Percentiles rank a stretch among this genome's conserved stretches.
Conservation (phyloP, 495 filamentous ascomycete genomes). For the Aspergillus leporis region DNA sequence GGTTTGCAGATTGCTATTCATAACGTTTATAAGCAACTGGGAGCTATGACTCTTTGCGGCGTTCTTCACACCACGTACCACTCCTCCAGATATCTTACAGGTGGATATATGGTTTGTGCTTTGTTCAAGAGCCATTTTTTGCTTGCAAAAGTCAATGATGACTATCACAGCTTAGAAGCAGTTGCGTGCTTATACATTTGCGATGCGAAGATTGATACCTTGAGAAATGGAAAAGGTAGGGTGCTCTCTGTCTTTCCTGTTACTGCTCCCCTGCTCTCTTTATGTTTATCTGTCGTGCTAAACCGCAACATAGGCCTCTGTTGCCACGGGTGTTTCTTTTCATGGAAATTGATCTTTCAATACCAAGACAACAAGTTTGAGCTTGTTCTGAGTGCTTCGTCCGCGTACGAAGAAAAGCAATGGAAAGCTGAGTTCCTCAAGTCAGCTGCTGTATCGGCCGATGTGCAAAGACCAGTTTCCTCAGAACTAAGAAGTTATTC, state of each 20-base stretch:
- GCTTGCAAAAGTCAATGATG: constrained; percentile 65
- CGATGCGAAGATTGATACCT: constrained; percentile 70
- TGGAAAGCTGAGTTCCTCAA: constrained; percentile 60
- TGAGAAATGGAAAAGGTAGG: constrained; percentile 82
- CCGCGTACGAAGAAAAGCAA: constrained; percentile 72
- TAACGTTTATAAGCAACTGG: constrained; percentile 69
- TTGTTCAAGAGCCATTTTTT: constrained; percentile 81
- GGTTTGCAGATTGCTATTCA: constrained; percentile 31
- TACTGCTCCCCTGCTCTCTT: not conserved
- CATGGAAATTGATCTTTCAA: constrained; percentile 93
- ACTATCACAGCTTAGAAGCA: constrained; percentile 64
- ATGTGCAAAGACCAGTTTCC: constrained; percentile 25
- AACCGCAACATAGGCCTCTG: constrained; percentile 61
- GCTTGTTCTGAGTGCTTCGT: constrained; percentile 85
- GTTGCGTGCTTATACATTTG: constrained; percentile 72
- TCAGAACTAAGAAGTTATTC: constrained; percentile 40
- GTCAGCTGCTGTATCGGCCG: constrained; percentile 26
- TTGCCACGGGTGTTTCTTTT: constrained; percentile 81
- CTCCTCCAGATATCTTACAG: constrained; percentile 60
- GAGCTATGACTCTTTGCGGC: constrained; percentile 82
- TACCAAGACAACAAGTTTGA: constrained; percentile 75
- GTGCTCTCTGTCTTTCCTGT: not conserved
- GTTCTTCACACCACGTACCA: constrained; percentile 85
- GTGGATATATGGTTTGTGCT: constrained; percentile 84
- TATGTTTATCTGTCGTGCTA: not conserved